Conservation (phyloP, 331 rosid species). For the Malus hybrid region DNA sequence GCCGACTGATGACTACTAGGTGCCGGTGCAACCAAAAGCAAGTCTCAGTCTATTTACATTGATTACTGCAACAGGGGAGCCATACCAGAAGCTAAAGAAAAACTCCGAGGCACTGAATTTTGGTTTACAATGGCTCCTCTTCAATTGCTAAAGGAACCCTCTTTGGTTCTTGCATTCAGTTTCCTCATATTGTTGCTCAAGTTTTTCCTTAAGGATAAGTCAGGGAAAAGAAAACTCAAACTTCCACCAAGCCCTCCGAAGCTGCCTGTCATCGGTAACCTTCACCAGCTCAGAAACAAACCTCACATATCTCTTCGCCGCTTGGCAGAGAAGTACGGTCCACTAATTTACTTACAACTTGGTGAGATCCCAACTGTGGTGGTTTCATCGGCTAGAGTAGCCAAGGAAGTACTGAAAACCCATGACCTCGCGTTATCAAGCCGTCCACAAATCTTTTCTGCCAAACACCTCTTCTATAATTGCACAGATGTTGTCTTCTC, state of each 20-base stretch:
- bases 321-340: conserved; percentile 41
- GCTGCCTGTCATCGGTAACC: conserved; percentile 59
- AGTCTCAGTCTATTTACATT: neutral
- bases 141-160: conserved; percentile 18
- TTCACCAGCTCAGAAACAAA: conserved; percentile 43
- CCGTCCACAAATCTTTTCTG: conserved; percentile 46
- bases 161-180: conserved; percentile 9
- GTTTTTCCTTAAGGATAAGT: conserved; percentile 10
- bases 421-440: conserved; percentile 58
- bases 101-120: too few relatives aligned
- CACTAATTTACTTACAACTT: conserved; percentile 42
- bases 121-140: conserved; percentile 27
- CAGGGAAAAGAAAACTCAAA: conserved; percentile 18
- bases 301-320: conserved; percentile 47
- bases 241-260: conserved; percentile 55
- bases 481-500: conserved; percentile 48
- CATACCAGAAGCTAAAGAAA: too few relatives aligned
- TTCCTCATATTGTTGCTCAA: conserved; percentile 15
- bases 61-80: neutral
- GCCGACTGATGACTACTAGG: neutral
- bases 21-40: neutral
- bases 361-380: conserved; percentile 59
- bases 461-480: conserved; percentile 52
- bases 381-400: conserved; percentile 58
- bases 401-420: conserved; percentile 53